Base-by-base conservation (phyloP, 140 eudicot species). In the Bidens hawaiensis region DNA sequence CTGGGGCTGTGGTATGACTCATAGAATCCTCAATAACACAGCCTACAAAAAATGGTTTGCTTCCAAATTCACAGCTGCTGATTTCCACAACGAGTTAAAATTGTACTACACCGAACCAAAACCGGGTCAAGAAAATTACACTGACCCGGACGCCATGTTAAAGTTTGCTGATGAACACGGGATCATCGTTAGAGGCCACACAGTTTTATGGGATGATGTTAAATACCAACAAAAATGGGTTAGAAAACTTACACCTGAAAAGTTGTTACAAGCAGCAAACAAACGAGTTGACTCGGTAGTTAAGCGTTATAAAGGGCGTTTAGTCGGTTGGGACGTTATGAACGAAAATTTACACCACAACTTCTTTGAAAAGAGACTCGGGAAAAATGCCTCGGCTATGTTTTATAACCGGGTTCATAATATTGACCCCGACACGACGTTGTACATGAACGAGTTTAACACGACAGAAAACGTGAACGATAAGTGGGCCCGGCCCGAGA, bases 301-400 rank as follows among this genome's bases (percentile, higher is more conserved):
- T 14, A 28, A 60, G 24, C 40, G 79, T 30, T 80, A 80, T 69
- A 75, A 60, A 56, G 76, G 82, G 24, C 15, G 74, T 19, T 33
- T 80, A n/a, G 26, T 75, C 36, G 70, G 75, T 42, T 71, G 85
- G 85, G 85, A 80, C 50, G 85, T 80, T 48, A 73, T 75, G 72
- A 80, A 80, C 33, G 85, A 80, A 65, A 80, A 75, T 56, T 31
- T 80, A 41, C 85, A 80, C 27, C 74, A 65, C 15, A 34, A 57
- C 6, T 80, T 75, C 62, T 80, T 60, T 33, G 82, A 75, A 33
- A 62, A 71, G 28, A 71, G 74, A 56, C 72, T 80, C 3, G 76
- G 75, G 16, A 67, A 49, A 30, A 68, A 45, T 3, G 74, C 80
- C 19, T 75, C 85, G 3, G 68, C 71, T 24, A 6, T 5, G 14